Evolutionary conservation across 768 basidiomycete genomes (phyloP), one percentile per base, ranked within the genome.

Genomic region (Saitozyma podzolica): DNA sequence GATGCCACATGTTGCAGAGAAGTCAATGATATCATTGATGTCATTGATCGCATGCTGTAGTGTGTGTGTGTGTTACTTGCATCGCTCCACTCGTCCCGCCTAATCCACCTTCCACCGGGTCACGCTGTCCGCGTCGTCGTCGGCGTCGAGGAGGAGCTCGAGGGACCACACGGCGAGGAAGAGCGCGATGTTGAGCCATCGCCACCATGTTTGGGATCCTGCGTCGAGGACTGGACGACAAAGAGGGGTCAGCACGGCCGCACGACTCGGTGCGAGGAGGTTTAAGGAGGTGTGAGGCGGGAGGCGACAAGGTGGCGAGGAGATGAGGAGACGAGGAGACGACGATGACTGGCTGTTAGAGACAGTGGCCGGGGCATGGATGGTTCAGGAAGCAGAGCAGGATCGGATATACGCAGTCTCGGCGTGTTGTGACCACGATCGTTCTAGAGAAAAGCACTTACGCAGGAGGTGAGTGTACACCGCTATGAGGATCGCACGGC

Each of bases 381-480:
- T 29, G 5, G 29, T 29, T 29, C 29, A 29, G 29, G 5, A 29
- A 29, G 29, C 29, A 29, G 29, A 29, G 29, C 29, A 5, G 2
- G 29, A 29, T 5, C 29, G 29, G 29, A 5, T 5, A 5, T 29
- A 29, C 2, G 29, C 5, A 29, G 2, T 29, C 29, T 5, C 29
- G 29, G 29, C 5, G 29, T 29, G 5, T 5, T 29, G 29, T 5
- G 29, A 29, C 5, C 2, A 29, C 37, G 3, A 54, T 16, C 19
- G 9, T 40, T 3, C 9, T 40, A 40, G n/a, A 9, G 3, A 9
- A 43, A 39, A 42, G 10, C 13, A 75, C 78, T 65, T 58, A 77
- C 78, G 63, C 5, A 80, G 67, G 0, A 80, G 61, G 68, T 80
- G 80, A 3, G 80, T 80, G 55, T 80, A 80, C 7, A 79, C 78